phyloP scores from a whole-genome alignment of 257 asterid genomes.

The Nicotiana tomentosiformis region DNA sequence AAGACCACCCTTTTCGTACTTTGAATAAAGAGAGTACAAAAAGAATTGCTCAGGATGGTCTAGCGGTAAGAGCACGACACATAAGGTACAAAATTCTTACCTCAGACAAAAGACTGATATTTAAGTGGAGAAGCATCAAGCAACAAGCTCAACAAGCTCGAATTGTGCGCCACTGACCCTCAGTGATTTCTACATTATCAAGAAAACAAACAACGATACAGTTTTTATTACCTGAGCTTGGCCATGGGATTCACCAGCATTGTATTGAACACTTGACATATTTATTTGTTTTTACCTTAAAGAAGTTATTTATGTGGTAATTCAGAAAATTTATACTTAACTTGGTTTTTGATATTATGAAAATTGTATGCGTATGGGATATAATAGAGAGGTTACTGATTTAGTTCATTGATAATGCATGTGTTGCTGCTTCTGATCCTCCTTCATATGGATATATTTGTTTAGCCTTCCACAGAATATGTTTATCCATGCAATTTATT shows the following conservation, averaged over 20 bases:
- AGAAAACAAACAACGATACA: too few species aligned
- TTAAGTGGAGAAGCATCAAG: neutral
- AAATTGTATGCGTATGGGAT: neutral
- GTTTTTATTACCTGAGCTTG: neutral
- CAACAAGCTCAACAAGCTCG: neutral
- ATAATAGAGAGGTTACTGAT: neutral
- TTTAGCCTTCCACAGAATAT: neutral
- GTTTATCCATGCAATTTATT: neutral
- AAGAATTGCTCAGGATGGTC: too few species aligned
- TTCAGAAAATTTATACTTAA: neutral
- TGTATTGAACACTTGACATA: conserved; percentile 40
- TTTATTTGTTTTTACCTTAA: neutral
- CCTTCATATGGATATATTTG: neutral
- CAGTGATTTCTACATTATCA: too few species aligned
- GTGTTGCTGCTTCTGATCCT: conserved; percentile 2
- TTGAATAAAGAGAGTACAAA: too few species aligned
- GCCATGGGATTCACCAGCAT: conserved; percentile 34
- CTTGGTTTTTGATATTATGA: neutral
- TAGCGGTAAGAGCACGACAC: neutral
- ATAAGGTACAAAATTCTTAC: too few species aligned
- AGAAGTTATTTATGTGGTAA: neutral
- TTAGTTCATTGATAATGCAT: neutral
- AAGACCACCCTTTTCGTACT: neutral
- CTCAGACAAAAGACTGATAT: neutral
- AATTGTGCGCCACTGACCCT: neutral